phyloP scores from a whole-genome alignment of 2,329 filamentous ascomycete genomes.

The Ophiosphaerella narmari region DNA sequence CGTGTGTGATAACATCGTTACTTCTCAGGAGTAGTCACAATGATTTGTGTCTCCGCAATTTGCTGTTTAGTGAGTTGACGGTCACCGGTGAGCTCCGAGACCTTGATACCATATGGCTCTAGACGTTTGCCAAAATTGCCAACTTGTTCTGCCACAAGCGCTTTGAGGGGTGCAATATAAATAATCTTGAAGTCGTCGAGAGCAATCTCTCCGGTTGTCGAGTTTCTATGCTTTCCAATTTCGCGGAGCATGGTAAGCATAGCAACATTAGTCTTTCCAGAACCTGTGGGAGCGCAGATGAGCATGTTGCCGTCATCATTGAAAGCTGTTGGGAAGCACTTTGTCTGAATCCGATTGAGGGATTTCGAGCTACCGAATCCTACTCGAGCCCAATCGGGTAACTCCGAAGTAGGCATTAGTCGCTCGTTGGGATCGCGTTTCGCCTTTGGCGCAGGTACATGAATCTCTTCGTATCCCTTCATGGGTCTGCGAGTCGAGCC shows the following conservation, averaged over 20 bases:
- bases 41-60: constrained; percentile 96
- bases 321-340: constrained; percentile 89
- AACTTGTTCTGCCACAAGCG: constrained; percentile 95
- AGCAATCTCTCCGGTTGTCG: constrained; percentile 88
- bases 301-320: constrained; percentile 96
- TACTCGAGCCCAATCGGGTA: constrained; percentile 88
- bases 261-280: constrained; percentile 97
- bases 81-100: constrained; percentile 96
- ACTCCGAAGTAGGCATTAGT: constrained; percentile 80
- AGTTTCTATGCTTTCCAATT: constrained; percentile 91
- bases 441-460: constrained; percentile 91
- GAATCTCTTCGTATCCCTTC: constrained; percentile 98
- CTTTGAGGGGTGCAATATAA: constrained; percentile 95
- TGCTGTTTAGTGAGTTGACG: constrained; percentile 98
- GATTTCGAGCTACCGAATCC: constrained; percentile 87
- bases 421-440: constrained; percentile 77
- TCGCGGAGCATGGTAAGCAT: constrained; percentile 97
- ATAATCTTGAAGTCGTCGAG: constrained; percentile 98
- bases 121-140: constrained; percentile 94
- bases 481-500: constrained; percentile 94
- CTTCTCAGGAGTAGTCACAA: constrained; percentile 97
- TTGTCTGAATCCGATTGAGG: constrained; percentile 94
- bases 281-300: constrained; percentile 94
- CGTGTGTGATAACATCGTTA: constrained; percentile 98
- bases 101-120: constrained; percentile 86